Evolutionary conservation across 2,329 filamentous ascomycete genomes (phyloP).

Genomic region (Penicillium carneum): DNA sequence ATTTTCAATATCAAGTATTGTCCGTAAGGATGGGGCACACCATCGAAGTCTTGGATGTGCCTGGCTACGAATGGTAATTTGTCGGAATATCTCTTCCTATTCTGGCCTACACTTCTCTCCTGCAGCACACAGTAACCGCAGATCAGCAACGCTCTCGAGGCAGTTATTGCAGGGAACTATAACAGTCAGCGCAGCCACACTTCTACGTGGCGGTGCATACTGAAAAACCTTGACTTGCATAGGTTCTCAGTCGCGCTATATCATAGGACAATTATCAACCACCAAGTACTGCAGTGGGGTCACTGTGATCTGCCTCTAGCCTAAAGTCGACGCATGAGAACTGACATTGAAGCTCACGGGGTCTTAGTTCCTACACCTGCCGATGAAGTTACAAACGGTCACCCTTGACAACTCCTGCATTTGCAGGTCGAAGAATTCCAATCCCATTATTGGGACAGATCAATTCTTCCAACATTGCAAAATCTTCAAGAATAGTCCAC

Average conservation of each 20-base stretch:
- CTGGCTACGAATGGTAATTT: constrained; percentile 1
- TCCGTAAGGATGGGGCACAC: constrained; percentile 18
- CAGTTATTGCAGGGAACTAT: not conserved
- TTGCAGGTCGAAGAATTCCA: not conserved
- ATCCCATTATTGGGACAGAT: not conserved
- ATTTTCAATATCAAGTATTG: constrained; percentile 10
- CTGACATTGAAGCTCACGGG: not conserved
- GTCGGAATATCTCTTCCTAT: constrained; percentile 14
- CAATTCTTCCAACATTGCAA: not conserved
- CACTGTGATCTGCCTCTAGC: not conserved
- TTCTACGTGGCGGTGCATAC: not conserved
- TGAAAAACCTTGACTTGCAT: not conserved
- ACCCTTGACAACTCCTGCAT: not conserved
- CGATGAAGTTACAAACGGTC: not conserved
- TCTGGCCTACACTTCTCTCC: not conserved
- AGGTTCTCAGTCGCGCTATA: not conserved
- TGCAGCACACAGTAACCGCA: not conserved
- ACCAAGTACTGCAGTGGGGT: not conserved
- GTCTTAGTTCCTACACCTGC: not conserved
- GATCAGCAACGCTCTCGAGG: not conserved
- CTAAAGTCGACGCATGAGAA: not conserved
- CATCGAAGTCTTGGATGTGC: constrained; percentile 5
- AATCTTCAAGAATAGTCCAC: not conserved
- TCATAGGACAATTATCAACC: not conserved
- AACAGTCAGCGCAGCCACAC: constrained; percentile 1